phyloP scores from a whole-genome alignment of 2,329 filamentous ascomycete species.

The Colletotrichum scovillei region DNA sequence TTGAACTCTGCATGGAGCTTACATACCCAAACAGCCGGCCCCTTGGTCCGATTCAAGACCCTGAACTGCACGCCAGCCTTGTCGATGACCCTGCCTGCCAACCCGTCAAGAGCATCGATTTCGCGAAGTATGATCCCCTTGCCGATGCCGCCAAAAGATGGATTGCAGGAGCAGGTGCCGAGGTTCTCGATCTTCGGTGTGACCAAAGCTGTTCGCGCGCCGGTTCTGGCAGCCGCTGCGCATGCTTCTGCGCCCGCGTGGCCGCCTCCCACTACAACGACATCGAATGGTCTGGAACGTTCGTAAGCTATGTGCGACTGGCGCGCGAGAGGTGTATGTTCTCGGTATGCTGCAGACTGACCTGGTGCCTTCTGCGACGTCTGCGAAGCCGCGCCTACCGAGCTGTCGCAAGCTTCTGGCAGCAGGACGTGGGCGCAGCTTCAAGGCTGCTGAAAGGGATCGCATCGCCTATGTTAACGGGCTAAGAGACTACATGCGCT shows the following conservation, averaged over 20 bases:
- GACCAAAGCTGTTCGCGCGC: slow-evolving; percentile 88
- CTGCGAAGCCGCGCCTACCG: slow-evolving; percentile 43
- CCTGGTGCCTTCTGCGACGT: slow-evolving; percentile 45
- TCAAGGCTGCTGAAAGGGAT: slow-evolving; percentile 19
- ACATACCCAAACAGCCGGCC: slow-evolving; percentile 88
- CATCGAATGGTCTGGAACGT: slow-evolving; percentile 77
- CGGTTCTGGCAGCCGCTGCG: slow-evolving; percentile 87
- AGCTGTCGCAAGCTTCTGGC: slow-evolving; percentile 7
- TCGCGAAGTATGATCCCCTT: slow-evolving; percentile 97
- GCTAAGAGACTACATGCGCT: not conserved
- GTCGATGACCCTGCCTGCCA: slow-evolving; percentile 90
- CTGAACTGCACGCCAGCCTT: slow-evolving; percentile 96
- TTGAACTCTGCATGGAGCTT: not conserved
- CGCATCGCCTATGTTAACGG: not conserved
- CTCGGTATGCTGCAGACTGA: slow-evolving; percentile 31
- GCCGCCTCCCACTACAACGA: slow-evolving; percentile 94
- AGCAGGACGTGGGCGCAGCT: slow-evolving; percentile 8
- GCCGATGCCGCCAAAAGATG: slow-evolving; percentile 97
- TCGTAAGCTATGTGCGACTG: slow-evolving; percentile 15
- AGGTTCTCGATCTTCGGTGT: slow-evolving; percentile 91
- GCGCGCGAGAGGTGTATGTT: slow-evolving; percentile 23
- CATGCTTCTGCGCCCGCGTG: slow-evolving; percentile 96
- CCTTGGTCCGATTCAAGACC: slow-evolving; percentile 88
- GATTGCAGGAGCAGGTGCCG: slow-evolving; percentile 96
- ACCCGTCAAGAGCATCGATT: slow-evolving; percentile 92